phyloP scores from a whole-genome alignment of 129 eudicot species.

The Pittosporum tobira region DNA sequence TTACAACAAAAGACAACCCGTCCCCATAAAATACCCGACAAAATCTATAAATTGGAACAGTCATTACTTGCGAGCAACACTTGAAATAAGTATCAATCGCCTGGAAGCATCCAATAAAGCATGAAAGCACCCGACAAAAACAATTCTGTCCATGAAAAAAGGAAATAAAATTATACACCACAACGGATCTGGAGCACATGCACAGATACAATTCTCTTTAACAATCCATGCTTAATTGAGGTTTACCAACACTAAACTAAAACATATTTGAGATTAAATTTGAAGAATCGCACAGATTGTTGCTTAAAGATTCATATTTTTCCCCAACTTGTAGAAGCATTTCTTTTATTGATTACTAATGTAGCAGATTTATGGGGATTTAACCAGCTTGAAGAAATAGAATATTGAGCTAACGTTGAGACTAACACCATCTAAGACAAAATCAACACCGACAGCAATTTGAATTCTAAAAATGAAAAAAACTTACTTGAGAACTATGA shows the following conservation, averaged over 20 bases:
- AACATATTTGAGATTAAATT: not conserved
- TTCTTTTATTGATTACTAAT: too few relatives aligned
- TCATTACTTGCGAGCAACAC: slow-evolving; percentile 6
- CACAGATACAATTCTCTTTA: not conserved
- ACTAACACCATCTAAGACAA: not conserved
- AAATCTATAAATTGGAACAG: not conserved
- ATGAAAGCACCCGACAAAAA: slow-evolving; percentile 12
- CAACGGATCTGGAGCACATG: not conserved
- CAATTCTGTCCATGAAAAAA: slow-evolving; percentile 6
- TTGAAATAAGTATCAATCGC: slow-evolving; percentile 7
- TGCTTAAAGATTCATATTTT: not conserved
- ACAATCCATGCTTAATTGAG: not conserved
- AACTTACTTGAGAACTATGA: too few relatives aligned
- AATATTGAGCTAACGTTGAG: not conserved
- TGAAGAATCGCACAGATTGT: too few relatives aligned
- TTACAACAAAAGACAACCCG: not conserved
- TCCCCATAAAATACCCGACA: not conserved
- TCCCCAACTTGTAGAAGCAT: too few relatives aligned
- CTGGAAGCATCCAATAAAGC: slow-evolving; percentile 6
- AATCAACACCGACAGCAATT: not conserved
- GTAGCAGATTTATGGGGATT: too few relatives aligned
- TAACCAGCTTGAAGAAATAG: too few relatives aligned
- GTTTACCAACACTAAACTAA: not conserved
- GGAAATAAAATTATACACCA: slow-evolving; percentile 5
- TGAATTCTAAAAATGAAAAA: too few relatives aligned